Evolutionary conservation across 257 asterid genomes (phyloP), one percentile per base, ranked within the genome.

Genomic region (Solanum corneliomulleri): DNA sequence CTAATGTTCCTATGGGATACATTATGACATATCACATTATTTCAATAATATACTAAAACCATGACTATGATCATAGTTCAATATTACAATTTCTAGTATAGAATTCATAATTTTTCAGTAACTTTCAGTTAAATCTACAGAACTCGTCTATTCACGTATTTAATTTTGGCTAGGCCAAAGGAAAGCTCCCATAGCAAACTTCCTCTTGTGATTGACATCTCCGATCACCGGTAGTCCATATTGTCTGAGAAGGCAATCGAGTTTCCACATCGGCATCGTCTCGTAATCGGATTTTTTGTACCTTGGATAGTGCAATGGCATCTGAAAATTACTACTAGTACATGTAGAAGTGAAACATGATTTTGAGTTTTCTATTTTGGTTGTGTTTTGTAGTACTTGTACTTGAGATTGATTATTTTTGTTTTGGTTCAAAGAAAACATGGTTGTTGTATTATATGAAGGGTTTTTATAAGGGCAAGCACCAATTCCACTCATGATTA

Each of bases 171-270:
- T 77, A n/a, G 91, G 91, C 91, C 91, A 89, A 70, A 89, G 91
- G 49, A 89, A 89, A 13, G 91, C 90, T 58, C 91, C 89, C 87
- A 89, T 87, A 47, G 88, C 90, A 20, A 89, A 89, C 77, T 86
- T 89, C 68, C 91, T 74, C 89, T 86, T 89, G 77, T 86, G 58
- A 41, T 86, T 25, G 7, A 27, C 81, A 75, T 87, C 88, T 18
- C 91, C 91, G 4, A 20, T 25, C 11, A 45, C 72, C 3, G 89
- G 88, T 15, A 89, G 69, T 37, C 89, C 91, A 31, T 89, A 89
- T 29, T 81, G 88, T n/a, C 60, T 47, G 15, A 89, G 88, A 68
- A 89, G 78, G 76, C 86, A 85, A 16, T 89, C 88, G 2, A 89
- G 82, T 87, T 66, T 52, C 88, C 87, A 44, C 82, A 85, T 88